Evolutionary conservation across 2,329 filamentous ascomycete genomes (phyloP), one percentile per base, ranked within the genome.

Genomic region (Aspergillus quadricinctus): DNA sequence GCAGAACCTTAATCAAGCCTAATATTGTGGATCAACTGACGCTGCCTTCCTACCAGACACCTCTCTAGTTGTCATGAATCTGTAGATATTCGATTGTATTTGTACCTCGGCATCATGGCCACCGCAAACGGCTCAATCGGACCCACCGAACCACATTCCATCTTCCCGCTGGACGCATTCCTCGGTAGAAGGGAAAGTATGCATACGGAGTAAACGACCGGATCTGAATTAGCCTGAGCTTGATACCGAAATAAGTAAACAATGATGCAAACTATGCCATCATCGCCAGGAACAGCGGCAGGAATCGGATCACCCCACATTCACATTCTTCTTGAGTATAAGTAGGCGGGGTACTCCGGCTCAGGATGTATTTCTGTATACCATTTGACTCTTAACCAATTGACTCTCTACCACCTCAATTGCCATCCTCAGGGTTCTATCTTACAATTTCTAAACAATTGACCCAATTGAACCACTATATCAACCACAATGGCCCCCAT

Each of bases 401-500:
- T 35, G 11, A 14, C 4, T 4, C 4, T 35, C 29, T 5, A 35
- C 5, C 31, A 1, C 14, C 5, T 35, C 31, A 35, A 35, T 31
- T 31, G 29, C 4, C 4, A 14, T 31, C 11, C 11, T 5, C 11
- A 2, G 14, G 11, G 4, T 14, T 14, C 4, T 14, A 14, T 31
- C 29, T 31, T 5, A n/a, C 31, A 35, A 7, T 37, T 7, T 37
- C 14, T 37, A 17, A 17, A 37, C 1, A 7, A 37, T 37, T 37
- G 14, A 37, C 3, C 31, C 31, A 17, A 37, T 37, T 37, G 31
- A 17, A 37, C 14, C 2, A 7, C 31, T 2, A 1, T 17, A 17
- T 27, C 48, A 43, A 49, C 19, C 51, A 61, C 45, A 50, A 64
- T 61, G 59, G 48, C 61, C 10, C 60, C 62, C 35, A 60, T 61